Percentiles rank a stretch among this genome's conserved stretches.
These are phyloP conservation scores for Tieghemiomyces parasiticus DNA, from an alignment of 192 early-diverging fungal species.

Conservation along the genomic window DNA sequence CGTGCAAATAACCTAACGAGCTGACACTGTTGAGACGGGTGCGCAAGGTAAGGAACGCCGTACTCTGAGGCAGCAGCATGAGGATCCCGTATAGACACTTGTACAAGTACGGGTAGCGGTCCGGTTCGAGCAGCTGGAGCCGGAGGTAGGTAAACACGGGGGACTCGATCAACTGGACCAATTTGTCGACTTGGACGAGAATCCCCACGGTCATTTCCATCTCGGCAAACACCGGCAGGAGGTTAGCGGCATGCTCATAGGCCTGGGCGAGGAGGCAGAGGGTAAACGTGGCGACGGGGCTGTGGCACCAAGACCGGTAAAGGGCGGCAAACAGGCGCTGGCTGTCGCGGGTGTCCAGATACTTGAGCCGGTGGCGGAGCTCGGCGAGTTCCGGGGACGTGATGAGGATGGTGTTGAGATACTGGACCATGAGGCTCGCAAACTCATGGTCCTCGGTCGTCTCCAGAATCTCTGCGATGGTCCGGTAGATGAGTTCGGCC, in stretches of 20 bases:
- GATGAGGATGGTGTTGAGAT: conserved; percentile 89
- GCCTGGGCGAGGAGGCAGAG: conserved; percentile 93
- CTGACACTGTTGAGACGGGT: conserved; percentile 85
- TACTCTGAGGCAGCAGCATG: conserved; percentile 94
- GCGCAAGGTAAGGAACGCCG: conserved; percentile 86
- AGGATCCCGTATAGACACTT: conserved; percentile 90
- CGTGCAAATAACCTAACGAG: conserved; percentile 44
- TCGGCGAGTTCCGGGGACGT: conserved; percentile 84
- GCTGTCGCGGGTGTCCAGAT: conserved; percentile 63
- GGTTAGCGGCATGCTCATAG: conserved; percentile 76
- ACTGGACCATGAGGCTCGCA: conserved; percentile 94
- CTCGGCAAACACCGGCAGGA: conserved; percentile 76
- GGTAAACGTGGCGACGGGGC: conserved; percentile 83
- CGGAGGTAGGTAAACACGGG: conserved; percentile 95
- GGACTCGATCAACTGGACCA: conserved; percentile 93
- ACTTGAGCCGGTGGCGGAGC: conserved; percentile 63
- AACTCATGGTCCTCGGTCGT: conserved; percentile 70
- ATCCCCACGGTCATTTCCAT: conserved; percentile 89
- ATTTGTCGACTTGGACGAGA: conserved; percentile 92
- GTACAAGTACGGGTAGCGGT: conserved; percentile 73
- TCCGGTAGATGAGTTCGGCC: conserved; percentile 80
- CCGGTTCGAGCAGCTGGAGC: conserved; percentile 85
- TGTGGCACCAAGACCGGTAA: conserved; percentile 95
- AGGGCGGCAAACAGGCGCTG: conserved; percentile 69
- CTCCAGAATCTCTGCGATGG: conserved; percentile 78